Percentiles rank a stretch among this genome's conserved stretches.
phyloP scores from a whole-genome alignment of 139 green algal species.

The Zygnema circumcarinatum region DNA sequence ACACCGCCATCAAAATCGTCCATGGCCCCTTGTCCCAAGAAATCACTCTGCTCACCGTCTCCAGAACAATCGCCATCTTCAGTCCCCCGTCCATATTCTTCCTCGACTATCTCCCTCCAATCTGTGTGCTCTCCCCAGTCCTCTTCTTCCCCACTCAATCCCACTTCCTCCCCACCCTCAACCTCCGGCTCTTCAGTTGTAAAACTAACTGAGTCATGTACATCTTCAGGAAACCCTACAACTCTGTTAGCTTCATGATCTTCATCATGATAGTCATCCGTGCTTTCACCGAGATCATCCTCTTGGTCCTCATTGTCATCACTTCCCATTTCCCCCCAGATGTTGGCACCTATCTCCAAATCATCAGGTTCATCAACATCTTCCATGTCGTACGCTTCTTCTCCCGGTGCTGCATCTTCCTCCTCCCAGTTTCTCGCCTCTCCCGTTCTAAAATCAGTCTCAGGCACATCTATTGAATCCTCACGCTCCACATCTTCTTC shows the following conservation, averaged over 20 bases:
- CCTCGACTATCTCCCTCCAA: neutral
- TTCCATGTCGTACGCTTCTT: neutral
- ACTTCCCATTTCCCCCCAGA: neutral
- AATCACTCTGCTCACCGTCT: neutral
- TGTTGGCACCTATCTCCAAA: no score
- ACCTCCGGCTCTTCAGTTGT: neutral
- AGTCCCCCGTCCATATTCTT: neutral
- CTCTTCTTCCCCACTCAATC: neutral
- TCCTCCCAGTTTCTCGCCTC: no score
- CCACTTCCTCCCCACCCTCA: neutral
- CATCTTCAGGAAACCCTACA: no score
- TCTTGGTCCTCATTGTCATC: neutral
- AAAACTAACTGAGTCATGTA: no score
- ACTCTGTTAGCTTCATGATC: no score
- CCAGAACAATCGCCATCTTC: neutral
- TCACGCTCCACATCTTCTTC: neutral
- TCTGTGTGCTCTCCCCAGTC: neutral
- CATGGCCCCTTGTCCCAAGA: no score
- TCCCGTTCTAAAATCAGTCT: no score
- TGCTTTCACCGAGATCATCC: neutral
- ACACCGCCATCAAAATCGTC: no score
- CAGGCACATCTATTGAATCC: neutral
- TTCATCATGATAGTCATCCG: no score
- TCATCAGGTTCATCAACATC: neutral
- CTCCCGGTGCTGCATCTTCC: neutral